Percentiles rank a stretch among this genome's conserved stretches.
phyloP scores from a whole-genome alignment of 2,329 filamentous ascomycete genomes.

The Sclerotinia subarctica region DNA sequence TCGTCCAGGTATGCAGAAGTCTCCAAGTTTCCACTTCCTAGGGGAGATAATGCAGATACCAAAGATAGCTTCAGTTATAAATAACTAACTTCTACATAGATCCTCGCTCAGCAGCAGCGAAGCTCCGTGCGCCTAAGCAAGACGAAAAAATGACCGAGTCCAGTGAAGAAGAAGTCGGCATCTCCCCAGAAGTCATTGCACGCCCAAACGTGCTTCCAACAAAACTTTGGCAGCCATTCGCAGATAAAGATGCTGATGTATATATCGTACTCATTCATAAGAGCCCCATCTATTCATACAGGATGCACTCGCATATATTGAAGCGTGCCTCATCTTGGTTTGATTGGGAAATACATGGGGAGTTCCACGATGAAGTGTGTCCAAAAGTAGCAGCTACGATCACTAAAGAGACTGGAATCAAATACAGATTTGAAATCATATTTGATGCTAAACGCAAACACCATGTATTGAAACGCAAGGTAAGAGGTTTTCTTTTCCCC shows the following conservation, averaged over 20 bases:
- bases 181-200: background rate
- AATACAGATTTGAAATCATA: background rate
- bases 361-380: background rate
- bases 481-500: background rate
- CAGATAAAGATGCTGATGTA: background rate
- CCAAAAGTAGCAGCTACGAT: fast-evolving
- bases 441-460: background rate
- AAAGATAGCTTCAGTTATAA: too few species aligned
- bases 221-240: background rate
- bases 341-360: fast-evolving
- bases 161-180: background rate
- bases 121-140: background rate
- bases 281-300: background rate
- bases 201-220: background rate
- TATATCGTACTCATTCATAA: background rate
- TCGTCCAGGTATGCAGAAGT: background rate
- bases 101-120: background rate
- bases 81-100: background rate
- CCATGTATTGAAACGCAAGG: background rate
- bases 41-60: fast-evolving
- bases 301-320: background rate
- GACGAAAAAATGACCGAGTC: background rate
- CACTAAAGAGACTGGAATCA: background rate
- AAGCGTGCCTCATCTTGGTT: slow-evolving; percentile 11
- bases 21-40: background rate